These are phyloP conservation scores for Cerioporus squamosus DNA, from an alignment of 1,284 basidiomycete genomes.

Conservation along the genomic window DNA sequence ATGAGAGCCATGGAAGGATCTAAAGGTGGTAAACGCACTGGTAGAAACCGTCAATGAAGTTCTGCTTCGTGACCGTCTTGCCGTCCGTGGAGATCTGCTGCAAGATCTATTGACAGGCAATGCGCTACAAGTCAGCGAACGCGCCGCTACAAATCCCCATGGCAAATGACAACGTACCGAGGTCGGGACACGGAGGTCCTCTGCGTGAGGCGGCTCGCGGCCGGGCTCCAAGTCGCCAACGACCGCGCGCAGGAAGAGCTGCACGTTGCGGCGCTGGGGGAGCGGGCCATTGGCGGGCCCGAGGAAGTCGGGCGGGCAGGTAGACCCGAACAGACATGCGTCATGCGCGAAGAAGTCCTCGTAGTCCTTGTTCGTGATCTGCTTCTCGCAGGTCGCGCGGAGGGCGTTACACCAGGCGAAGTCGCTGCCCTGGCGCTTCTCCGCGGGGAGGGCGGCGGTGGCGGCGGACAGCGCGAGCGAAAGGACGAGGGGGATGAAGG, in stretches of 20 bases:
- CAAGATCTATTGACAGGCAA: not conserved
- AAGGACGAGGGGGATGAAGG: not conserved
- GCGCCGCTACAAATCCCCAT: too few species aligned
- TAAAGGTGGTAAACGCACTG: not conserved
- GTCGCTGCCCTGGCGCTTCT: not conserved
- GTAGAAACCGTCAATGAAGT: slow-evolving; percentile 4
- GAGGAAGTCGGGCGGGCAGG: slow-evolving; percentile 1
- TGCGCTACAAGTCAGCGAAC: too few species aligned
- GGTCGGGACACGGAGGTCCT: not conserved
- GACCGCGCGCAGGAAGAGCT: not conserved
- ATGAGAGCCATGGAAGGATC: not conserved
- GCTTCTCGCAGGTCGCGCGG: not conserved
- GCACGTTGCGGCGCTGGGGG: not conserved
- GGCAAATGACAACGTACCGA: not conserved
- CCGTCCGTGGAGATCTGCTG: not conserved
- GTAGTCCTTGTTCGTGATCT: not conserved
- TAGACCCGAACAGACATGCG: not conserved
- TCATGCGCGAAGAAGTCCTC: not conserved
- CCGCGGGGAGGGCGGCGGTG: not conserved
- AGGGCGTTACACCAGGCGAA: not conserved
- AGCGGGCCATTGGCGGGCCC: not conserved
- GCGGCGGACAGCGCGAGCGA: not conserved
- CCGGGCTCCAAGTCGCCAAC: not conserved
- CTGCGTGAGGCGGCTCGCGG: not conserved
- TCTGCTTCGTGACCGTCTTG: slow-evolving; percentile 1